Evolutionary conservation across 2,329 filamentous ascomycete genomes (phyloP), one percentile per base, ranked within the genome.

Genomic region (Cladobotryum mycophilum): DNA sequence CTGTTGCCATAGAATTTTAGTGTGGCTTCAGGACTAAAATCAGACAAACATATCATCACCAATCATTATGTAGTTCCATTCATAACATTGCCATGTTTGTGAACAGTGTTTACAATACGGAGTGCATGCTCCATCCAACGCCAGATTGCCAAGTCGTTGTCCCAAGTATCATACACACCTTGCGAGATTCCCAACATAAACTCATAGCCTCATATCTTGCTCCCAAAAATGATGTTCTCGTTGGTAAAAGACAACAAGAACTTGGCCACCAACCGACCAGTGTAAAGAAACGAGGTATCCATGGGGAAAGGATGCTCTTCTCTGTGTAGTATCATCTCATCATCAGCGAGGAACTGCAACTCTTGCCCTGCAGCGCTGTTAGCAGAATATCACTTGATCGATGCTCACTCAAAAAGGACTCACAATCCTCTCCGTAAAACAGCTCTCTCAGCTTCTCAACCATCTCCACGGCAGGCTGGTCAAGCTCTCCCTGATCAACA

Each of bases 21-120:
- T 81, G 76, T 76, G 77, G 68, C 69, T 74, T 72, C 74, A 73
- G 80, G 80, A 83, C 80, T 83, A 82, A 75, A 75, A 75, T 72
- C 73, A 76, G 79, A 78, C 78, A 76, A 63, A 83, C 76, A 81
- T 75, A 50, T 55, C 45, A 42, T 60, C 55, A 56, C n/a, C 35
- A 25, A 7, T 45, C 11, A 17, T 35, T 11, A 7, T 45, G 36
- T 40, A n/a, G 15, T 42, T 18, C 25, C 18, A 42, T 42, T 14
- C 17, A 14, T 11, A 9, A 40, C n/a, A 40, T 15, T 15, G 37
- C 14, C n/a, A 11, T 18, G 30, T 14, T 17, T 17, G 44, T 42
- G 25, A 30, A 30, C 9, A 30, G 6, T 30, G 25, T 30, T 30
- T 11, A 20, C 20, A 5, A 7, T 30, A 30, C 22, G 7, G 7